phyloP scores from a whole-genome alignment of 805 yeast species.

The Cyberlindnera americana region DNA sequence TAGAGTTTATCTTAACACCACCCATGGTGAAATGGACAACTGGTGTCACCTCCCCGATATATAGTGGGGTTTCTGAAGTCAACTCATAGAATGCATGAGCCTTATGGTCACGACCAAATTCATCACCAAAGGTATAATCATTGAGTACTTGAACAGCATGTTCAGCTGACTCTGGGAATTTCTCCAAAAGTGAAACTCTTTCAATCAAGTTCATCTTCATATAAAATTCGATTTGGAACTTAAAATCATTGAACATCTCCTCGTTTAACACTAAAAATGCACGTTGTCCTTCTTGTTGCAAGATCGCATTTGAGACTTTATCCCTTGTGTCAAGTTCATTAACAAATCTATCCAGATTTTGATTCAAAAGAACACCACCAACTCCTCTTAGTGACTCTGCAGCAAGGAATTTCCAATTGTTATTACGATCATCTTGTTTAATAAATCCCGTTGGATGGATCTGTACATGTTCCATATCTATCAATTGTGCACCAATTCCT shows the following conservation, averaged over 20 bases:
- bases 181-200: slow-evolving; percentile 29
- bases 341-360: slow-evolving; percentile 43
- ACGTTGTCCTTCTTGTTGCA: slow-evolving; percentile 27
- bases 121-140: slow-evolving; percentile 26
- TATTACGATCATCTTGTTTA: slow-evolving; percentile 37
- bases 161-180: slow-evolving; percentile 25
- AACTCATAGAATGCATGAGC: slow-evolving; percentile 31
- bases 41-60: slow-evolving; percentile 53
- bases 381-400: slow-evolving; percentile 59
- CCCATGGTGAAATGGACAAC: slow-evolving; percentile 69
- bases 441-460: slow-evolving; percentile 63
- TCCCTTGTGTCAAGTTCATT: slow-evolving; percentile 56
- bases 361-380: slow-evolving; percentile 52
- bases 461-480: slow-evolving; percentile 58
- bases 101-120: slow-evolving; percentile 36
- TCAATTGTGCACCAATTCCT: slow-evolving; percentile 43
- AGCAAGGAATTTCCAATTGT: slow-evolving; percentile 51
- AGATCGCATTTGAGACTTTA: slow-evolving; percentile 43
- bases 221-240: slow-evolving; percentile 51
- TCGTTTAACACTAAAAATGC: slow-evolving; percentile 39
- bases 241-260: slow-evolving; percentile 41
- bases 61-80: slow-evolving; percentile 31
- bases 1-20: slow-evolving; percentile 53
- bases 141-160: slow-evolving; percentile 23
- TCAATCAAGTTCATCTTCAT: slow-evolving; percentile 34